Conservation (phyloP, 75 land plant genomes). For the Adiantum capillusveneris region DNA sequence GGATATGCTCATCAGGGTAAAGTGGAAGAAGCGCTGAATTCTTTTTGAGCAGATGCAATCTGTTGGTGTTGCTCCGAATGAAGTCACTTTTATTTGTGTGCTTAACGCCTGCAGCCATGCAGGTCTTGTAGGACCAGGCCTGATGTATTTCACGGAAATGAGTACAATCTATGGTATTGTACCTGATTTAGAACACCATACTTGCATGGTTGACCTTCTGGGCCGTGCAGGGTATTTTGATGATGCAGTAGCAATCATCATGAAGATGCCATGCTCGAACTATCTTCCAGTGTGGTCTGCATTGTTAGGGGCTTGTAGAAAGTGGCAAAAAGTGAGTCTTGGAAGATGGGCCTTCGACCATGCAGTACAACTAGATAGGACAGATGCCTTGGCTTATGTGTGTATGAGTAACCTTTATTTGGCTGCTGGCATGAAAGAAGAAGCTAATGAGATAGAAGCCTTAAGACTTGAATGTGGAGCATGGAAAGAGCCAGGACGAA, state of each 20-base stretch:
- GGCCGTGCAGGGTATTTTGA: constrained; percentile 6
- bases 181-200: constrained; percentile 11
- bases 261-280: constrained; percentile 5
- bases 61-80: neutral
- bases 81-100: constrained; percentile 4
- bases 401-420: constrained; percentile 8
- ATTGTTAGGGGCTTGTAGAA: constrained; percentile 5
- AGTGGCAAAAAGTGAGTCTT: constrained; percentile 3
- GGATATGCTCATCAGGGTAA: constrained; percentile 7
- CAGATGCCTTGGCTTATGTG: constrained; percentile 7
- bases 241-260: constrained; percentile 5
- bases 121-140: constrained; percentile 6
- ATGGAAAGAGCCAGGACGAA: no score
- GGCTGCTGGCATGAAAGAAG: constrained; percentile 16
- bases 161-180: neutral
- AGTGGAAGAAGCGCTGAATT: neutral
- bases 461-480: no score
- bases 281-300: constrained; percentile 6
- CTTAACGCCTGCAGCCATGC: constrained; percentile 12
- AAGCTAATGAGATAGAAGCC: constrained; percentile 5
- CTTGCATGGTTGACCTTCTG: constrained; percentile 15
- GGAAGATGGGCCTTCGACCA: constrained; percentile 8
- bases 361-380: neutral
- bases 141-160: constrained; percentile 4
- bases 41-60: constrained; percentile 4